Evolutionary conservation across 352 stramenopile genomes (phyloP).

Genomic region (Phytophthora constricta): DNA sequence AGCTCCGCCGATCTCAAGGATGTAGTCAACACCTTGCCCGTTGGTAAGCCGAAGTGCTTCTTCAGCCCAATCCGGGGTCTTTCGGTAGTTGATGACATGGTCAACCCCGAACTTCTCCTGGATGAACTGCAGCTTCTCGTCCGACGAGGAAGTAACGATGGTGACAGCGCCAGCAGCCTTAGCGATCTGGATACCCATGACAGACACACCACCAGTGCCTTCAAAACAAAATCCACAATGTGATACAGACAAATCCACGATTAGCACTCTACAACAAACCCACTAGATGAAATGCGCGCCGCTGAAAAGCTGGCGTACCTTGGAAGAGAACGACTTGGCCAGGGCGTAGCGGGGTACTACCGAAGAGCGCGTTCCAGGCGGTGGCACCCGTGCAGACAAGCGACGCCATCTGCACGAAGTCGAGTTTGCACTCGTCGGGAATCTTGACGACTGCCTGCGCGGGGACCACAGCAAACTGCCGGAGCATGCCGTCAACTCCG

Average conservation of each 20-base stretch:
- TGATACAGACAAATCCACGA: too few relatives aligned
- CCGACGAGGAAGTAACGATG: conserved; percentile 35
- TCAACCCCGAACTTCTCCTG: conserved; percentile 22
- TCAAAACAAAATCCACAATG: too few relatives aligned
- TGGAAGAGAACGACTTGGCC: conserved; percentile 34
- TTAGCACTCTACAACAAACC: too few relatives aligned
- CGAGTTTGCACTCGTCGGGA: conserved; percentile 12
- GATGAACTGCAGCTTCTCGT: conserved; percentile 33
- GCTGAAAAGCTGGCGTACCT: background rate
- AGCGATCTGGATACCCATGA: conserved; percentile 28
- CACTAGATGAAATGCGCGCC: background rate
- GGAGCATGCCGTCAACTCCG: conserved; percentile 20
- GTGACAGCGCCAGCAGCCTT: conserved; percentile 27
- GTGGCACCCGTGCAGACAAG: conserved; percentile 26
- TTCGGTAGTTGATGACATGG: conserved; percentile 14
- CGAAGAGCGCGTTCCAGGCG: conserved; percentile 30
- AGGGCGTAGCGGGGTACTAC: conserved; percentile 9
- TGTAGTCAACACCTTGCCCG: conserved; percentile 23
- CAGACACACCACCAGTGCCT: conserved; percentile 27
- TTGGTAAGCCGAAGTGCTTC: conserved; percentile 26
- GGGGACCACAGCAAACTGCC: conserved; percentile 20
- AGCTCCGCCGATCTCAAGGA: conserved; percentile 34
- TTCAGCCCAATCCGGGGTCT: conserved; percentile 25
- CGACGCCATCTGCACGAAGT: conserved; percentile 29
- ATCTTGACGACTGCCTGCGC: conserved; percentile 24